Conservation (phyloP, 1,139 yeast genomes). For the Schizosaccharomyces versatilis region DNA sequence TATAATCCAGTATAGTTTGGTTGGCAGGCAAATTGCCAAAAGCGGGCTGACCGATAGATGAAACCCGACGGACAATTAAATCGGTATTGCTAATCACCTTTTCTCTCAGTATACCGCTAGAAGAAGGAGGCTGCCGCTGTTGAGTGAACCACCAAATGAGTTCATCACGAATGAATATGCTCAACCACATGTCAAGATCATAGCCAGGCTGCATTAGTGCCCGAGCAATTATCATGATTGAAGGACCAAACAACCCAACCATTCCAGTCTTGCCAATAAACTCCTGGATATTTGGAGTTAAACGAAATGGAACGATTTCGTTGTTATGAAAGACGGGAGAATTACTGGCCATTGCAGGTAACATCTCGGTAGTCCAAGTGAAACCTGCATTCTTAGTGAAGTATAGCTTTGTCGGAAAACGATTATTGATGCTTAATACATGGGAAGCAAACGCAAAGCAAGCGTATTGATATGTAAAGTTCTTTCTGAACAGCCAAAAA, state of each 20-base stretch:
- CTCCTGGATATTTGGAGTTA: constrained; percentile 86
- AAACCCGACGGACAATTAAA: constrained; percentile 44
- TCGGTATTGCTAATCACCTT: constrained; percentile 80
- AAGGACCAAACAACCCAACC: constrained; percentile 77
- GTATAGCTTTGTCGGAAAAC: constrained; percentile 86
- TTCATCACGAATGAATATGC: constrained; percentile 86
- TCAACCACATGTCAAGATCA: constrained; percentile 33
- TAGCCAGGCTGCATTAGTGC: constrained; percentile 80
- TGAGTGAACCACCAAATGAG: constrained; percentile 70
- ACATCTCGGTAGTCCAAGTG: constrained; percentile 88
- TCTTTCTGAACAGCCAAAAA: constrained; percentile 92
- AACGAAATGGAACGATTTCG: constrained; percentile 90
- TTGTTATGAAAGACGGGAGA: constrained; percentile 74
- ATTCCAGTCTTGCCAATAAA: constrained; percentile 79
- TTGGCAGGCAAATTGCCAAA: constrained; percentile 65
- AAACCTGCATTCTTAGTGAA: constrained; percentile 64
- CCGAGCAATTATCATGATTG: constrained; percentile 65
- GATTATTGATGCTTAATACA: constrained; percentile 79
- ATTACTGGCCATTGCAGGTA: constrained; percentile 35
- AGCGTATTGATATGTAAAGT: constrained; percentile 90
- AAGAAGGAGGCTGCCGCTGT: constrained; percentile 42
- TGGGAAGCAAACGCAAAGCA: constrained; percentile 80
- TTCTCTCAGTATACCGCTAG: constrained; percentile 63
- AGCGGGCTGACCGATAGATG: constrained; percentile 50
- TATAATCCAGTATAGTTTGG: constrained; percentile 73